These are phyloP conservation scores for Murraya koenigii DNA, from an alignment of 345 rosid genomes.

Conservation along the genomic window DNA sequence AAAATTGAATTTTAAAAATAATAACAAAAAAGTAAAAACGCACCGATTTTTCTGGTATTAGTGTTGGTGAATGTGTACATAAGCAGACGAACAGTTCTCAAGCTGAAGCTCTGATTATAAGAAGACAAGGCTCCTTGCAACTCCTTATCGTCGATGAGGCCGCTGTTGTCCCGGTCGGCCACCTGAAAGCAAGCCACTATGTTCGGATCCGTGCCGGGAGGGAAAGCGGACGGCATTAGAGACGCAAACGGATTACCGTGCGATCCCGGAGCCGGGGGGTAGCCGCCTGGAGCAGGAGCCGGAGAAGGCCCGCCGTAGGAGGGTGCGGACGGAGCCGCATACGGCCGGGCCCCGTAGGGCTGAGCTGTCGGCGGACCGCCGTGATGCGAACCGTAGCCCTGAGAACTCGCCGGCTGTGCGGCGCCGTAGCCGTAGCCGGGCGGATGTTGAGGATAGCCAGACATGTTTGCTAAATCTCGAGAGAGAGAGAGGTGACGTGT, in stretches of 20 bases:
- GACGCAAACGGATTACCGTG: conserved; percentile 69
- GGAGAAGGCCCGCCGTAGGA: conserved; percentile 35
- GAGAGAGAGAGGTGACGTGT: background rate
- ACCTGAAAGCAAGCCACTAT: conserved; percentile 71
- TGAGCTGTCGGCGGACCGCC: conserved; percentile 39
- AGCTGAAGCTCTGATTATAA: conserved; percentile 79
- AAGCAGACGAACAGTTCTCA: conserved; percentile 82
- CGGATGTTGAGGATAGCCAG: conserved; percentile 46
- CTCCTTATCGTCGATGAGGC: conserved; percentile 84
- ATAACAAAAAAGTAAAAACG: conserved; percentile 1
- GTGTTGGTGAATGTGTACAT: conserved; percentile 80
- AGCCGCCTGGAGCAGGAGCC: conserved; percentile 26
- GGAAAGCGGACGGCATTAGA: conserved; percentile 72
- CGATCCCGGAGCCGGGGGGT: conserved; percentile 31
- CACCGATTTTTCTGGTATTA: conserved; percentile 77
- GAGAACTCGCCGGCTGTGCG: conserved; percentile 11
- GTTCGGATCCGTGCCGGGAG: conserved; percentile 87
- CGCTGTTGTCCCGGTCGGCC: conserved; percentile 91
- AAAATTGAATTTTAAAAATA: background rate
- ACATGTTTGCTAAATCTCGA: conserved; percentile 16
- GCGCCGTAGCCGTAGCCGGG: conserved; percentile 63
- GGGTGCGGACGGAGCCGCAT: conserved; percentile 45
- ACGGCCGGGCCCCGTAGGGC: conserved; percentile 33
- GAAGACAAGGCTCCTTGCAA: conserved; percentile 81
- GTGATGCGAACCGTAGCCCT: background rate